phyloP scores from a whole-genome alignment of 345 rosid species.

The Lepidium aucheri region DNA sequence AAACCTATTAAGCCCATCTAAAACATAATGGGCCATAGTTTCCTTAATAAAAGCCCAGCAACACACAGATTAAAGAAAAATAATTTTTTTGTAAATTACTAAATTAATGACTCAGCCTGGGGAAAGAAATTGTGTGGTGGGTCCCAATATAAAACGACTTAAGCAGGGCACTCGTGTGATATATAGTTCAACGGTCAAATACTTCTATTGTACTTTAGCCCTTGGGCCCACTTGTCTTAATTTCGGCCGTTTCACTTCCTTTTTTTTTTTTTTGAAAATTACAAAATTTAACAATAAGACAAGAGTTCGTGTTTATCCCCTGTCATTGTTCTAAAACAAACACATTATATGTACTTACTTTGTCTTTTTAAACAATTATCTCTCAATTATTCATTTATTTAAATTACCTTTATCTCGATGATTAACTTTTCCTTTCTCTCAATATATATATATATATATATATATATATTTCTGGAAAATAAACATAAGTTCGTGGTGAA shows the following conservation, averaged over 20 bases:
- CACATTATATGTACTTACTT: not conserved
- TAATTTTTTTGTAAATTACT: not conserved
- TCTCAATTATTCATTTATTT: not conserved
- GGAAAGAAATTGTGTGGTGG: not conserved
- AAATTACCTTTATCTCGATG: not conserved
- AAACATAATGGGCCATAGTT: not conserved
- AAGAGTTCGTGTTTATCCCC: slow-evolving; percentile 26
- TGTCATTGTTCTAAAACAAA: slow-evolving; percentile 2
- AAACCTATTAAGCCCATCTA: not conserved
- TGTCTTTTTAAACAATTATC: not conserved
- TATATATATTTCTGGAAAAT: not conserved
- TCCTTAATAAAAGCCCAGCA: not conserved
- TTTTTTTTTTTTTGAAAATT: not conserved
- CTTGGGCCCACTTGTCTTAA: too few relatives aligned
- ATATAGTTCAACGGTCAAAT: slow-evolving; percentile 22
- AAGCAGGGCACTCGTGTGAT: not conserved
- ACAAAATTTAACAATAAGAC: slow-evolving; percentile 17
- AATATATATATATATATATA: too few relatives aligned
- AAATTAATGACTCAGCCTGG: not conserved
- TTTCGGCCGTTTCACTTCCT: slow-evolving; percentile 8
- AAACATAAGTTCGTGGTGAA: not conserved
- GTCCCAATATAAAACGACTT: not conserved
- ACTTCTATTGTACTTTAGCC: slow-evolving; percentile 10
- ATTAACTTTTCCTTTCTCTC: not conserved
- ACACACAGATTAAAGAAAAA: not conserved